Base-by-base conservation (phyloP, 345 rosid genomes). In the Barbarea vulgaris region DNA sequence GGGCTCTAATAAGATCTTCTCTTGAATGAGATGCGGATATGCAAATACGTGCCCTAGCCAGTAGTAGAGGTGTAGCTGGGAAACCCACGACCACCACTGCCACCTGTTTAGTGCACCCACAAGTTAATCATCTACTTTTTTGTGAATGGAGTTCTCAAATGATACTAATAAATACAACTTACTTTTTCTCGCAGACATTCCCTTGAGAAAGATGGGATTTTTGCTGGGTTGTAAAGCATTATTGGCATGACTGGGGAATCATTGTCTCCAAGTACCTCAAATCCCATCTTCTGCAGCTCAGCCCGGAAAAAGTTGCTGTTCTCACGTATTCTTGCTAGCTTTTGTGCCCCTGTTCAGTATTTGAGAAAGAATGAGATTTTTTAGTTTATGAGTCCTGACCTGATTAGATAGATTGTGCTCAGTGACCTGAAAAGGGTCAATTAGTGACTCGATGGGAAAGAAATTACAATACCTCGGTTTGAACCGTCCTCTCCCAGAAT, bases 191-290 rank as follows among this genome's bases (percentile, higher is more conserved):
- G 86, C 18, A 90, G 86, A 74, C 98, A 90, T 80, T 85, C 93
- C 33, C 98, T 80, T 36, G 98, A 93, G 84, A 93, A 93, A 31
- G 97, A 93, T 60, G 97, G 97, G 66, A 89, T 93, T 82, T 93
- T 91, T 7, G 96, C 96, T 30, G 98, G 98, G 75, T 93, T 93
- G 81, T 93, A 93, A 73, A 93, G 89, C 98, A 93, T 91, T 55
- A 90, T 89, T 5, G 98, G 96, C 96, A 93, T 91, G 15, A 93
- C 84, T 24, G 98, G 96, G 42, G 98, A 93, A 81, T 93, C 97
- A 52, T 86, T 84, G 76, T 93, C 98, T 64, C 98, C 98, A 69
- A 91, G 87, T 76, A 91, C 98, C 80, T 94, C 98, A 75, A 94
- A 94, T 11, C 98, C 98, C 98, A 89, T 88, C 80, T 91, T 91